Base-by-base conservation (phyloP, 192 early-diverging fungal genomes). In the Dissophora ornata region DNA sequence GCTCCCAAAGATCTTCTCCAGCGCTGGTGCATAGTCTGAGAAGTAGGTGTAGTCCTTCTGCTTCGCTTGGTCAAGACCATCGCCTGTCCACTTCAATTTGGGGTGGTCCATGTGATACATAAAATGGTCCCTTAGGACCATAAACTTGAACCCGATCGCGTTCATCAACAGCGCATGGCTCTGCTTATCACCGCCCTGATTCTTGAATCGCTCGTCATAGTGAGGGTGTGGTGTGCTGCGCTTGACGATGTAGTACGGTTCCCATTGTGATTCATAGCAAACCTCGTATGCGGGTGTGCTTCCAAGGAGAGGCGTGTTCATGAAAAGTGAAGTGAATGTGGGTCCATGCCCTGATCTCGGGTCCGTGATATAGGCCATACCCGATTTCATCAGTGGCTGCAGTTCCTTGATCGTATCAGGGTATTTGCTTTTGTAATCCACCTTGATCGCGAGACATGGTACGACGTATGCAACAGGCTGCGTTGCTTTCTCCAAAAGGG, bases 221-320 rank as follows among this genome's bases (percentile, higher is more conserved):
- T 81, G 58, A 11, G 85, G 85, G 6, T 80, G 67, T 16, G 46
- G 48, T 21, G 53, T 25, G 8, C 56, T 34, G 16, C 69, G 69
- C 19, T 69, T 56, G 12, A 87, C 52, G 28, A 85, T 80, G 51
- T 87, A 87, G 49, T 87, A 87, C 1, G 85, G 85, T 26, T 87
- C 85, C 85, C 85, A 87, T 46, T 85, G 85, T 1, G 85, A 87
- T 50, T 87, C 85, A 57, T 75, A 87, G 29, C 85, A 87, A 21
- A 87, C 83, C 62, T 85, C 83, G 41, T 80, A 84, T 16, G 68
- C 50, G 28, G 67, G 59, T 8, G 68, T 41, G 32, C 33, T 47
- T 11, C 58, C 51, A 44, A 47, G 32, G 38, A 67, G 15, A 25
- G 63, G 41, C 24, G 61, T 32, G 44, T 78, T 36, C 73, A 80